Percentiles rank a stretch among this genome's conserved stretches.
These are phyloP conservation scores for Tetraselmis striata DNA, from an alignment of 139 green algal species.

Conservation along the genomic window DNA sequence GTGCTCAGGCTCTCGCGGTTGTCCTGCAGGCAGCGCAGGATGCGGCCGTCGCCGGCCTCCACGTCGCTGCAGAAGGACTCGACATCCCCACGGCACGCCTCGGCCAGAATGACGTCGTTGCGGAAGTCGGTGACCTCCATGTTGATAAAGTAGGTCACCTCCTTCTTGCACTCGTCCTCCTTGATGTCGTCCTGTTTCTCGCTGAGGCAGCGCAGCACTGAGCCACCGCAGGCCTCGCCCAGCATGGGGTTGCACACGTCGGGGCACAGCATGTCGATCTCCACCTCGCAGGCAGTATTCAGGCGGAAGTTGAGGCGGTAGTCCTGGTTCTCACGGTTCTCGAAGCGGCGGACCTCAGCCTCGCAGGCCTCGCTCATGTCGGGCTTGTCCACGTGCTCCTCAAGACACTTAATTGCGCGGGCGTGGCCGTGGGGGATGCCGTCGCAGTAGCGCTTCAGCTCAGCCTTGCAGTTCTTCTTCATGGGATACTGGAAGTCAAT, in stretches of 20 bases:
- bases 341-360: conserved; percentile 55
- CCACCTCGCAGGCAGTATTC: conserved; percentile 55
- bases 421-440: conserved; percentile 62
- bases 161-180: conserved; percentile 58
- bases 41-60: conserved; percentile 55
- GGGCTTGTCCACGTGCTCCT: conserved; percentile 55
- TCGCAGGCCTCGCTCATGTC: conserved; percentile 66
- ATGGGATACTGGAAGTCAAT: conserved; percentile 80
- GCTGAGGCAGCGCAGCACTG: conserved; percentile 76
- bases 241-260: conserved; percentile 42
- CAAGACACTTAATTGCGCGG: conserved; percentile 56
- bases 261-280: conserved; percentile 61
- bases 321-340: conserved; percentile 54
- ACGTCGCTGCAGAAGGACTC: conserved; percentile 58
- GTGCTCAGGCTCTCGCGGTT: conserved; percentile 51
- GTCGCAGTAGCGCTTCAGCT: conserved; percentile 64
- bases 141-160: conserved; percentile 79
- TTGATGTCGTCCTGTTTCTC: conserved; percentile 64
- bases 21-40: conserved; percentile 70
- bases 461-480: conserved; percentile 59
- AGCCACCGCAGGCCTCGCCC: conserved; percentile 62
- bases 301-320: conserved; percentile 84
- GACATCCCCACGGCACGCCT: conserved; percentile 60
- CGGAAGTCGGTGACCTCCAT: conserved; percentile 70
- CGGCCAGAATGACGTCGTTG: conserved; percentile 65